Evolutionary conservation across 176 grass and related monocot species (phyloP).

Genomic region (Ensete ventricosum): DNA sequence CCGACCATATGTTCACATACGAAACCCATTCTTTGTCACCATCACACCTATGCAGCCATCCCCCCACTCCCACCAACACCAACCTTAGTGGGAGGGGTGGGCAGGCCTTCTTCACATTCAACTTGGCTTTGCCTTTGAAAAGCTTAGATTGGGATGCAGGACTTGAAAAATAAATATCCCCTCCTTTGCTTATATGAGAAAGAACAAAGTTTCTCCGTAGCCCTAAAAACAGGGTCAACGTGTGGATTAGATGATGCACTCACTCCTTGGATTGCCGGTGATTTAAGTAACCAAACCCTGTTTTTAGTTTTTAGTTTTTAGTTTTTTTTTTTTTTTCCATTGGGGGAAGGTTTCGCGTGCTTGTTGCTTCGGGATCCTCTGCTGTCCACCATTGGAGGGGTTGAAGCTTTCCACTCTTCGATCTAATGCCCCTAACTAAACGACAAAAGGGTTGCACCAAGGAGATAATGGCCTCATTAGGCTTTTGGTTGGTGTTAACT

Average conservation of each 20-base stretch:
- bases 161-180: background rate
- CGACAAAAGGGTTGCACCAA: constrained; percentile 1
- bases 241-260: background rate
- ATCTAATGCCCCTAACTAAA: background rate
- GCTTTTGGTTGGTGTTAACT: background rate
- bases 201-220: background rate
- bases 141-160: background rate
- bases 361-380: background rate
- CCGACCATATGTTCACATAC: background rate
- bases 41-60: background rate
- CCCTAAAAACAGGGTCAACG: constrained; percentile 8
- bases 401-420: background rate
- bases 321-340: background rate
- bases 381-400: background rate
- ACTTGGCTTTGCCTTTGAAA: background rate
- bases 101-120: background rate
- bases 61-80: background rate
- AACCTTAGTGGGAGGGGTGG: constrained; percentile 10
- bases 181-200: background rate
- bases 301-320: background rate
- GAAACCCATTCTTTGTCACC: constrained; percentile 5
- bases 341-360: background rate
- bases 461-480: constrained; percentile 8
- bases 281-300: background rate
- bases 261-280: background rate